Evolutionary conservation across 1,284 basidiomycete species (phyloP).

Genomic region (Vanrija sp.): DNA sequence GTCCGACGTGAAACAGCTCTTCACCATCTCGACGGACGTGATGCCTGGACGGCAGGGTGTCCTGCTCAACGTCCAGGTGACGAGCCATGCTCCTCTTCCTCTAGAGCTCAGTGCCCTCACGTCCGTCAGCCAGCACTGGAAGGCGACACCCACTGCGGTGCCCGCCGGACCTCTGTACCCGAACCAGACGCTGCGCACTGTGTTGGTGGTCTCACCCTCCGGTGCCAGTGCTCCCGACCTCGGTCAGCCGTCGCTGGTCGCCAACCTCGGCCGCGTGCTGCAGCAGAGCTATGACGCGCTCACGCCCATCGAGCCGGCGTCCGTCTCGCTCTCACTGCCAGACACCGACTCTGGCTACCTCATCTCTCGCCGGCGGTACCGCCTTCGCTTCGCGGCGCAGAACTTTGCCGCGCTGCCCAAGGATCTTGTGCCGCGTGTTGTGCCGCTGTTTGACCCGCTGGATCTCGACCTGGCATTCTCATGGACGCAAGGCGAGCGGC

Average conservation of each 20-base stretch:
- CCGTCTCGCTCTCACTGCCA: background rate
- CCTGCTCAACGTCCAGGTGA: slow-evolving; percentile 7
- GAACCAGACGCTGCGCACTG: slow-evolving; percentile 28
- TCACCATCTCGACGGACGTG: slow-evolving; percentile 5
- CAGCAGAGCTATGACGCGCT: slow-evolving; percentile 18
- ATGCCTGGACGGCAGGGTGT: slow-evolving; percentile 5
- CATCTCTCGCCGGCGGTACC: slow-evolving; percentile 16
- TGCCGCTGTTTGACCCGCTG: slow-evolving; percentile 72
- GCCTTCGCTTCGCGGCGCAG: slow-evolving; percentile 42
- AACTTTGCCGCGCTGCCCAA: slow-evolving; percentile 64
- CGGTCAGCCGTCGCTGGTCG: slow-evolving; percentile 20
- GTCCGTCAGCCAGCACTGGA: slow-evolving; percentile 10
- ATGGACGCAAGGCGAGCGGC: slow-evolving; percentile 58
- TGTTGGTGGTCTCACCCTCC: slow-evolving; percentile 10
- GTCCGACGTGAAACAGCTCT: slow-evolving; percentile 17
- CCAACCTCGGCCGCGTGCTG: slow-evolving; percentile 28
- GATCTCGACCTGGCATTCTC: slow-evolving; percentile 68
- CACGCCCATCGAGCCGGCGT: slow-evolving; percentile 1
- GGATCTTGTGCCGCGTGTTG: slow-evolving; percentile 57
- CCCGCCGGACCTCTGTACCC: slow-evolving; percentile 16
- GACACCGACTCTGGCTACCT: slow-evolving; percentile 20
- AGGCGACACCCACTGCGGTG: background rate
- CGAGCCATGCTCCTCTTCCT: slow-evolving; percentile 8
- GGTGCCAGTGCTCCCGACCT: slow-evolving; percentile 12
- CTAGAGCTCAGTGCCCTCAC: slow-evolving; percentile 2